Percentiles rank a stretch among this genome's conserved stretches.
Conservation (phyloP, 176 grass and related monocot species). For the Phragmites australis region DNA sequence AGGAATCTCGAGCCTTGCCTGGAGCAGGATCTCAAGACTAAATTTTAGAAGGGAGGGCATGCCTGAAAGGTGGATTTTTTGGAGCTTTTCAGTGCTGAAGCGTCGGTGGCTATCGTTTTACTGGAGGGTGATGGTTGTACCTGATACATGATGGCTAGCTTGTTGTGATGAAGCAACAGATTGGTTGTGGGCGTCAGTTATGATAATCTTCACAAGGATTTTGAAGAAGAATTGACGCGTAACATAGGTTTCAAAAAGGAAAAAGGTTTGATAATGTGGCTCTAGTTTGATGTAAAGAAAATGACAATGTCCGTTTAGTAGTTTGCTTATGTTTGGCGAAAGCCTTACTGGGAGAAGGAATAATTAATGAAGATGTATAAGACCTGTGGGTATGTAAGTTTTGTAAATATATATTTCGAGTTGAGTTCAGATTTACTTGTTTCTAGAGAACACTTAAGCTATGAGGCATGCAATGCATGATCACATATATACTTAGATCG, state of each 20-base stretch:
- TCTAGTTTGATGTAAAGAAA: conserved; percentile 22
- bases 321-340: conserved; percentile 27
- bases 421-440: no score
- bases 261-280: conserved; percentile 29
- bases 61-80: conserved; percentile 40
- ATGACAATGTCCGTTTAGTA: conserved; percentile 27
- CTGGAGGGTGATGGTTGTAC: not conserved
- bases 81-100: conserved; percentile 37
- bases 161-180: conserved; percentile 26
- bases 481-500: no score
- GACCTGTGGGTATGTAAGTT: conserved; percentile 38
- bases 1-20: conserved; percentile 40
- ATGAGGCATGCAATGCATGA: no score
- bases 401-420: conserved; percentile 57
- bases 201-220: conserved; percentile 48
- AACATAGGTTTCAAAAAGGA: conserved; percentile 47
- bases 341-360: conserved; percentile 33
- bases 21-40: conserved; percentile 24
- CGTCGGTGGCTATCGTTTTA: not conserved
- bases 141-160: conserved; percentile 31
- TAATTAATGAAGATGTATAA: conserved; percentile 35
- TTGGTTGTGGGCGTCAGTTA: conserved; percentile 40
- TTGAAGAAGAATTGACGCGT: conserved; percentile 40
- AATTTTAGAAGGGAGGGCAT: conserved; percentile 17
- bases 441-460: no score